phyloP scores from a whole-genome alignment of 805 yeast species.

The Nakazawaea laoshanensis region DNA sequence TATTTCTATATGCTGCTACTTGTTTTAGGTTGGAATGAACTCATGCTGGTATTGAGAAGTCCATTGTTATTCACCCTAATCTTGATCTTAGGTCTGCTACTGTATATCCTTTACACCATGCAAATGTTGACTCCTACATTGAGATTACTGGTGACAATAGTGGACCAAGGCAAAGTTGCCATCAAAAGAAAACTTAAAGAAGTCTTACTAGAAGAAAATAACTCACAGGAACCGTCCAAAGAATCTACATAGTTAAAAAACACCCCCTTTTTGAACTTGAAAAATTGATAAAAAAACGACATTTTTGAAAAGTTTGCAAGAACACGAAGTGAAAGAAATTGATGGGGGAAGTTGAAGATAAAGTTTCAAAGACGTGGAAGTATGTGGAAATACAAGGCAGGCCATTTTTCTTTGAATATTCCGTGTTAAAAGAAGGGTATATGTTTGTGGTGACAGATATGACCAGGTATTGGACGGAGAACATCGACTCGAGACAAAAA shows the following conservation, averaged over 20 bases:
- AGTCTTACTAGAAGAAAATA: conserved; percentile 41
- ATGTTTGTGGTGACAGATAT: no score
- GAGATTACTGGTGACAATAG: conserved; percentile 46
- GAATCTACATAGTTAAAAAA: no score
- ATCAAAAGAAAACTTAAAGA: conserved; percentile 55
- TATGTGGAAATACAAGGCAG: no score
- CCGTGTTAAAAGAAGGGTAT: no score
- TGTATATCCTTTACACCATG: conserved; percentile 59
- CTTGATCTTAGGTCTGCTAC: conserved; percentile 48
- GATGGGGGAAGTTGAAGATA: background rate
- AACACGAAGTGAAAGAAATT: no score
- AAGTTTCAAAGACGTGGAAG: no score
- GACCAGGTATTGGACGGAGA: no score
- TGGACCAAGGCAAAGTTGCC: conserved; percentile 46
- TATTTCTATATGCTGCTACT: conserved; percentile 69
- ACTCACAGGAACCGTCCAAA: no score
- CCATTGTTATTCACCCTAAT: conserved; percentile 70
- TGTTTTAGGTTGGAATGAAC: conserved; percentile 92
- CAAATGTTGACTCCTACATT: conserved; percentile 73
- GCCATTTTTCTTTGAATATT: no score
- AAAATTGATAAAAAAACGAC: background rate
- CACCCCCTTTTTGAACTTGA: background rate
- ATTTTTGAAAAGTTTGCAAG: no score
- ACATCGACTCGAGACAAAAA: no score
- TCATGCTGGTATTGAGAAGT: conserved; percentile 77